These are phyloP conservation scores for Aspergillus sp. DNA, from an alignment of 2,329 filamentous ascomycete species.

Conservation along the genomic window DNA sequence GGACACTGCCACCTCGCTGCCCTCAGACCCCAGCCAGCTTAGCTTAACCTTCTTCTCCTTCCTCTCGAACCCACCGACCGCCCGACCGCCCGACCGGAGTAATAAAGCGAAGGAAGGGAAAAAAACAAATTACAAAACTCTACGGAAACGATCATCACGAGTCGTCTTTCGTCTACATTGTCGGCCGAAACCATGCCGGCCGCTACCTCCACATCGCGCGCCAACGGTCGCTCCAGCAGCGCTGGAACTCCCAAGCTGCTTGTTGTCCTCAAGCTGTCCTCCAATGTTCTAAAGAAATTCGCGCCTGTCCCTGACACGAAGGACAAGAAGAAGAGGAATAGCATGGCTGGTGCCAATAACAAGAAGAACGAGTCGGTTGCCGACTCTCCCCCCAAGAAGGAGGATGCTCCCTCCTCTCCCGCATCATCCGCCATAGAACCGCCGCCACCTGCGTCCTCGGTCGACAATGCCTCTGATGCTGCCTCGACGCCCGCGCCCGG, in stretches of 20 bases:
- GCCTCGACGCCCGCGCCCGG: slow-evolving; percentile 42
- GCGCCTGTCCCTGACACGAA: slow-evolving; percentile 23
- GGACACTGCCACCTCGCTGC: slow-evolving; percentile 14
- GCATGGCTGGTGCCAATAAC: slow-evolving; percentile 1
- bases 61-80: neutral
- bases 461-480: slow-evolving; percentile 43
- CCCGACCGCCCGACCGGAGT: slow-evolving; percentile 8
- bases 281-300: slow-evolving; percentile 38
- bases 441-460: slow-evolving; percentile 36
- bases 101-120: neutral
- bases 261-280: slow-evolving; percentile 42
- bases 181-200: slow-evolving; percentile 22
- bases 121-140: slow-evolving; percentile 2
- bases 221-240: slow-evolving; percentile 39
- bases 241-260: slow-evolving; percentile 31
- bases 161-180: neutral
- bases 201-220: slow-evolving; percentile 26
- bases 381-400: slow-evolving; percentile 26
- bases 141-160: neutral
- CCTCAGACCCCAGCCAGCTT: neutral
- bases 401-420: slow-evolving; percentile 35
- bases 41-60: neutral
- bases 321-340: slow-evolving; percentile 21
- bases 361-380: slow-evolving; percentile 16
- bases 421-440: slow-evolving; percentile 37